These are phyloP conservation scores for Candida nanaspora DNA, from an alignment of 805 yeast genomes.

Conservation along the genomic window DNA sequence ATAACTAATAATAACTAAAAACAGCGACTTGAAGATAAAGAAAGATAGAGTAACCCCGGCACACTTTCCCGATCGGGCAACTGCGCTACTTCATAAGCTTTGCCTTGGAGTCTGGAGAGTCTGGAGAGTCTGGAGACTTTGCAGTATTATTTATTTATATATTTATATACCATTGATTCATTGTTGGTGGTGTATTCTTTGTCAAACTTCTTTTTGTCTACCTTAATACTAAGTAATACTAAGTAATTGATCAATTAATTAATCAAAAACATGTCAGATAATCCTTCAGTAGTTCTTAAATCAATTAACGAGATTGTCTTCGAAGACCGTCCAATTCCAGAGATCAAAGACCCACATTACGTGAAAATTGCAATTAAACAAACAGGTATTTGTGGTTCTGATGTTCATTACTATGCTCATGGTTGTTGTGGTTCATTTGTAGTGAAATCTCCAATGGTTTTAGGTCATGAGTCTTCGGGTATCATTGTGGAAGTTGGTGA, in stretches of 20 bases:
- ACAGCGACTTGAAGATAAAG: no score
- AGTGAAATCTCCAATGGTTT: constrained; percentile 71
- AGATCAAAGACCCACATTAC: constrained; percentile 51
- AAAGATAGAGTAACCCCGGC: no score
- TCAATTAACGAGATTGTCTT: constrained; percentile 55
- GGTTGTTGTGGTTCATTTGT: constrained; percentile 76
- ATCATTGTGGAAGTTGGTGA: constrained; percentile 64
- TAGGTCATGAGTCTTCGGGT: constrained; percentile 88
- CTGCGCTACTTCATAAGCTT: no score
- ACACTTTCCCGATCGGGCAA: no score
- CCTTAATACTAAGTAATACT: no score
- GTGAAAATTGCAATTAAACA: constrained; percentile 71
- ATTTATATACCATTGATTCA: no score
- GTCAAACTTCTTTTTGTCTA: no score
- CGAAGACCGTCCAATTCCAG: constrained; percentile 65
- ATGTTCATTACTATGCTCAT: constrained; percentile 73
- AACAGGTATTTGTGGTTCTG: constrained; percentile 87
- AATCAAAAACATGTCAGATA: constrained; percentile 13
- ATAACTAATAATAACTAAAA: no score
- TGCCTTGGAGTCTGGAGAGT: no score
- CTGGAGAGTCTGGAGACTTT: no score
- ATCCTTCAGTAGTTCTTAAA: constrained; percentile 55
- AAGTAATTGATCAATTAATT: background rate
- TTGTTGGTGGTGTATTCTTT: no score
- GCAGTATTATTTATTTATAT: no score